Evolutionary conservation across 2,329 filamentous ascomycete genomes (phyloP).

Genomic region (Xylariaceae sp.): DNA sequence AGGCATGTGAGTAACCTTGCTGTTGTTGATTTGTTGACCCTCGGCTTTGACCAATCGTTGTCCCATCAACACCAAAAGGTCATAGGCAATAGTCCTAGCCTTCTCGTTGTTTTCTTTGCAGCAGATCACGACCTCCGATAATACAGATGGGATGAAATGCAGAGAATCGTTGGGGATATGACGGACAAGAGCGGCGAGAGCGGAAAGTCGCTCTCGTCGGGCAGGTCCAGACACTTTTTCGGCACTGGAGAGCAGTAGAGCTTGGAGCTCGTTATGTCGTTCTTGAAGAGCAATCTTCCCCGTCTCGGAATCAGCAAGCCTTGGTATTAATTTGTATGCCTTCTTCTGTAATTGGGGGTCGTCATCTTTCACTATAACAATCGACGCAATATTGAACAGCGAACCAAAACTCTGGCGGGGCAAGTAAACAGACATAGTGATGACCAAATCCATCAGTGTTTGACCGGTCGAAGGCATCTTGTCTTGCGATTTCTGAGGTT

Average conservation of each 20-base stretch:
- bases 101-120: slow-evolving; percentile 98
- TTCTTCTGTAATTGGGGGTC: slow-evolving; percentile 98
- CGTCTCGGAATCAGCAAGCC: slow-evolving; percentile 74
- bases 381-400: slow-evolving; percentile 81
- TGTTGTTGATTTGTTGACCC: slow-evolving; percentile 75
- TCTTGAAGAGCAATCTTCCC: slow-evolving; percentile 74
- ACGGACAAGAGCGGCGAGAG: slow-evolving; percentile 75
- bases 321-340: slow-evolving; percentile 94
- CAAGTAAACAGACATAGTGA: slow-evolving; percentile 91
- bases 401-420: slow-evolving; percentile 79
- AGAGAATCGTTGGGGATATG: slow-evolving; percentile 73
- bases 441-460: slow-evolving; percentile 93
- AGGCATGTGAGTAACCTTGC: slow-evolving; percentile 83
- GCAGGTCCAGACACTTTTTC: slow-evolving; percentile 86
- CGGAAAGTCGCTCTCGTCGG: slow-evolving; percentile 78
- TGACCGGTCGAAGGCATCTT: slow-evolving; percentile 90
- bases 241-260: slow-evolving; percentile 71
- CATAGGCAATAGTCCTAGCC: slow-evolving; percentile 83
- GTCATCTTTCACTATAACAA: slow-evolving; percentile 74
- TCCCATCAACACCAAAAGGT: slow-evolving; percentile 83
- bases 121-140: slow-evolving; percentile 92
- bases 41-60: slow-evolving; percentile 66
- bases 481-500: slow-evolving; percentile 51
- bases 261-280: slow-evolving; percentile 73
- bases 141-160: slow-evolving; percentile 86